Evolutionary conservation across 805 yeast species (phyloP).

Genomic region (baker's yeast (Saccharomyces cerevisiae)): DNA sequence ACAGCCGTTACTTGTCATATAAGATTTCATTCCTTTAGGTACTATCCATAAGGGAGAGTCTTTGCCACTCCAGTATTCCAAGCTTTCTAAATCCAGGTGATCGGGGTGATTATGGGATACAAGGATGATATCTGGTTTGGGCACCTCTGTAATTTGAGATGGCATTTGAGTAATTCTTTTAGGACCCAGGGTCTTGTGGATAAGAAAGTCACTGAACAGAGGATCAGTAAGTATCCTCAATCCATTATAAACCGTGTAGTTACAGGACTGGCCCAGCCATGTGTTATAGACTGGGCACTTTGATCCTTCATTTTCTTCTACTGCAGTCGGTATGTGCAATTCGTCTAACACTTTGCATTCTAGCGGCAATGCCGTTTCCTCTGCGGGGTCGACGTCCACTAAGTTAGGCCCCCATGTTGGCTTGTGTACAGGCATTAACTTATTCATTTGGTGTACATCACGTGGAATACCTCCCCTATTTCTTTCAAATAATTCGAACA

Average conservation of each 20-base stretch:
- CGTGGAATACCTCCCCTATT: conserved; percentile 54
- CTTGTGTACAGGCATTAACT: conserved; percentile 46
- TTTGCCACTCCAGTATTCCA: conserved; percentile 29
- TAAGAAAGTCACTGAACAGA: conserved; percentile 55
- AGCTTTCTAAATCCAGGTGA: conserved; percentile 66
- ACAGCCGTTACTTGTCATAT: conserved; percentile 51
- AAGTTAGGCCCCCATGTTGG: conserved; percentile 40
- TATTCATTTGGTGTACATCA: conserved; percentile 39
- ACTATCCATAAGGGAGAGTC: conserved; percentile 65
- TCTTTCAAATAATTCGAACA: conserved; percentile 60
- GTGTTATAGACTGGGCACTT: conserved; percentile 38
- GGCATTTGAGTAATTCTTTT: conserved; percentile 77
- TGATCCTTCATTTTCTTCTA: conserved; percentile 1
- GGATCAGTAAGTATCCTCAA: conserved; percentile 85
- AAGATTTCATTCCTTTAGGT: conserved; percentile 66
- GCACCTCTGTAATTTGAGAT: conserved; percentile 51
- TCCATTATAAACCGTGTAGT: conserved; percentile 60
- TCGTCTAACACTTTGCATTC: background rate
- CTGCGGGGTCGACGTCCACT: conserved; percentile 4
- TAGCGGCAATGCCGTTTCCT: background rate
- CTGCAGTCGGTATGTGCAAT: background rate
- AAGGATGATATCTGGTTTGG: conserved; percentile 60
- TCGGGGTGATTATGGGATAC: conserved; percentile 96
- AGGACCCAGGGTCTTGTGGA: conserved; percentile 66
- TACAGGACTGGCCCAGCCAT: conserved; percentile 92